phyloP scores from a whole-genome alignment of 164 flowering plant genomes.

The Sextonia rubra region DNA sequence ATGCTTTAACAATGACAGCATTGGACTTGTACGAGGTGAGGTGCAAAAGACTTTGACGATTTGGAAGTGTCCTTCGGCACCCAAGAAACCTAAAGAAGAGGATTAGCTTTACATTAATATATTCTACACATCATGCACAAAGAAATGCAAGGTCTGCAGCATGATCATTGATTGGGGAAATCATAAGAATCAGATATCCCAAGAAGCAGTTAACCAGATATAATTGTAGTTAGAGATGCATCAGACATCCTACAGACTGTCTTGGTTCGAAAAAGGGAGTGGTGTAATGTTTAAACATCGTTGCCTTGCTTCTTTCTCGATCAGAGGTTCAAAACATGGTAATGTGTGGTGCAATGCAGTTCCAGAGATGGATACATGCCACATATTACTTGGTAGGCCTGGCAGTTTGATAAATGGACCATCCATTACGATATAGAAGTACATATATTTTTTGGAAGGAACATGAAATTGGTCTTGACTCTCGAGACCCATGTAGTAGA shows the following conservation, averaged over 20 bases:
- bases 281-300: neutral
- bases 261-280: slow-evolving; percentile 5
- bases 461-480: neutral
- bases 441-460: neutral
- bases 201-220: slow-evolving; percentile 7
- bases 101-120: slow-evolving; percentile 3
- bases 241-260: slow-evolving; percentile 12
- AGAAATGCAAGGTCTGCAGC: slow-evolving; percentile 7
- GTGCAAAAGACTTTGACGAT: neutral
- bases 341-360: slow-evolving; percentile 10
- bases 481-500: neutral
- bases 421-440: neutral
- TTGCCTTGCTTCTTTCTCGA: slow-evolving; percentile 11
- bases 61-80: too few species aligned
- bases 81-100: neutral
- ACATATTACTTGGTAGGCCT: neutral
- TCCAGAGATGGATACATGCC: slow-evolving; percentile 4
- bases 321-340: neutral
- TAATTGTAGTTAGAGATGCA: neutral
- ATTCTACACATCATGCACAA: neutral
- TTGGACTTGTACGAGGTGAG: too few species aligned
- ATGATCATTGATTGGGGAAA: slow-evolving; percentile 13
- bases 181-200: slow-evolving; percentile 18
- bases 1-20: too few species aligned
- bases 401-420: neutral